A percentile compares a stretch with the other conserved stretches of the same genome.
Conservation (phyloP, 108 stramenopile genomes). For the Stephanodiscus triporus region DNA sequence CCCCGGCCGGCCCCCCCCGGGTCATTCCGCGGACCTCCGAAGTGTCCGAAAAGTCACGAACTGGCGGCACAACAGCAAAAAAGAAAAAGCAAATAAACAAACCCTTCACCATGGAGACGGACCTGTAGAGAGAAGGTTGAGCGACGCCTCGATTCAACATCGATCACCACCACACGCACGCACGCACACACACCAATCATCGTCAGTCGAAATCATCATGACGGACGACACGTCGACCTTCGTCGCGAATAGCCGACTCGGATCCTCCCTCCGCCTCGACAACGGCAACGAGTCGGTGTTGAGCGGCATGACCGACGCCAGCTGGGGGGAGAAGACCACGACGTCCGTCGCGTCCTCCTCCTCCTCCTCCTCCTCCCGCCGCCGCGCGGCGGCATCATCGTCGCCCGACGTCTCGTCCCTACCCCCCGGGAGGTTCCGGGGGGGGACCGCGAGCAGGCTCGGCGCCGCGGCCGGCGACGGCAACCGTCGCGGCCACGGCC, state of each 20-base stretch:
- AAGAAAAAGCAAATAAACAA: background rate
- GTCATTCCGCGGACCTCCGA: background rate
- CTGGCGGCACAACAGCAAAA: background rate
- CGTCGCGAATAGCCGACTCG: background rate
- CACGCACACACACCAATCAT: too few species aligned
- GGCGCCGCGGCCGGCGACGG: background rate
- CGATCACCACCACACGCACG: background rate
- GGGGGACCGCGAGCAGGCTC: background rate
- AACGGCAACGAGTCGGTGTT: background rate
- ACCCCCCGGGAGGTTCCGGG: background rate
- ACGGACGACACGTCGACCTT: constrained; percentile 2
- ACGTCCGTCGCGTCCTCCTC: too few species aligned
- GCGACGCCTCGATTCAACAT: too few species aligned
- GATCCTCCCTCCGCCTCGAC: background rate
- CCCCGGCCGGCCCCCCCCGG: too few species aligned
- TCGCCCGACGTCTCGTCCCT: background rate
- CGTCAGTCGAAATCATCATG: background rate
- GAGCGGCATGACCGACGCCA: background rate
- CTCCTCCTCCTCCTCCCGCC: background rate
- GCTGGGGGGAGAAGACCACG: background rate
- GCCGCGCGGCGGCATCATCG: background rate
- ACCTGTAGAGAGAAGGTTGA: too few species aligned
- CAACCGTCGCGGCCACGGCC: too few species aligned
- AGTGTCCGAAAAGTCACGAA: too few species aligned
- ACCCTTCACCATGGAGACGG: too few species aligned